Base-by-base conservation (phyloP, 768 basidiomycete species). In the Rhizopogon rudus region DNA sequence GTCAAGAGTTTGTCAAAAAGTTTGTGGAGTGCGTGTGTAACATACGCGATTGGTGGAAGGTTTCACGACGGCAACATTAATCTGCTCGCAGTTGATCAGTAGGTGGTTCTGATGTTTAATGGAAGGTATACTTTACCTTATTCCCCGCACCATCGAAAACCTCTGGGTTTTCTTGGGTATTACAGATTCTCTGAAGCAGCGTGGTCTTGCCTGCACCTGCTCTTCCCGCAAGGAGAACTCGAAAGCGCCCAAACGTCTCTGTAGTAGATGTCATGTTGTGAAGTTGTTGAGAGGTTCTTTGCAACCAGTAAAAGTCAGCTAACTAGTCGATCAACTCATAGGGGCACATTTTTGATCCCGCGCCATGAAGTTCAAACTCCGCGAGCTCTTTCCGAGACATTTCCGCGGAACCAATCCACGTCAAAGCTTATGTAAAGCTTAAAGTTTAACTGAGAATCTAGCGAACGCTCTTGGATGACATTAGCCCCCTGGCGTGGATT, bases 1-100 rank as follows among this genome's bases (percentile, higher is more conserved):
- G 57, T 35, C 73, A 59, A 48, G 62, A 52, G 31, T 60, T 53
- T 33, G 42, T 67, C 45, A 39, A 74, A 55, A 17, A 25, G 17
- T 25, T 9, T 7, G 45, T 12, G 10, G 31, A 16, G 12, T n/a
- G 22, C 14, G 12, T 7, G 20, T 14, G 8, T 12, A 25, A 35
- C 49, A 20, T 8, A 50, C 49, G 3, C 25, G 25, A 25, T 37
- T 13, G 9, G 7, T 50, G 12, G 49, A 50, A 12, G 14, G 5
- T 35, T 50, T 6, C 16, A 50, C 13, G 46, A 33, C 14, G 17
- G 31, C 28, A 6, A 31, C 33, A 50, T 50, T 16, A 17, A 37
- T 50, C 49, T 50, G 3, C 6, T n/a, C 20, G 6, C 20, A 16
- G 8, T 7, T 29, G 31, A 52, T 41, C 17, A 41, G 40, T 9